Evolutionary conservation across 2,329 filamentous ascomycete species (phyloP).

Genomic region (Fusarium gaditjirri): DNA sequence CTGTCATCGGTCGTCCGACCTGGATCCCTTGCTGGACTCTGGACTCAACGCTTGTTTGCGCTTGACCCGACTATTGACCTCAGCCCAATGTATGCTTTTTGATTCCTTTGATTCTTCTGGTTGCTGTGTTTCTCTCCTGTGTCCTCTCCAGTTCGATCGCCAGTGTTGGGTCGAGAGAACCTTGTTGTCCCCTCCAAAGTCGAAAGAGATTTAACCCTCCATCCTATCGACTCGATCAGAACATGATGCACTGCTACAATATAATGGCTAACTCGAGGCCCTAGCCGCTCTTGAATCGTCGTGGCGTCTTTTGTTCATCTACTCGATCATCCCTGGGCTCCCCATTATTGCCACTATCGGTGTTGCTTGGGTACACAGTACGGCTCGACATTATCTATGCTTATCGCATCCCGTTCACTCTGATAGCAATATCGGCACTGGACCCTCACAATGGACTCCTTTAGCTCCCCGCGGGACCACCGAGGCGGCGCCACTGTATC

Average conservation of each 20-base stretch:
- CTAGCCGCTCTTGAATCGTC: neutral
- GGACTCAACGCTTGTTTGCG: neutral
- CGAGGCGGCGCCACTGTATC: slow-evolving; percentile 2
- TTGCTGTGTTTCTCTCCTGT: neutral
- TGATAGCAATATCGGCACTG: neutral
- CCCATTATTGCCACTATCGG: neutral
- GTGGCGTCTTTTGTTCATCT: neutral
- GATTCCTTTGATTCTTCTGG: neutral
- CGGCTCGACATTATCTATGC: neutral
- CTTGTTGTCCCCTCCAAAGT: neutral
- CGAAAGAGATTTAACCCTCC: neutral
- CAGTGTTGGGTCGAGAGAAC: neutral
- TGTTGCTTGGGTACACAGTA: slow-evolving; percentile 1
- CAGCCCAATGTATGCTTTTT: slow-evolving; percentile 22
- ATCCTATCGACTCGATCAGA: neutral
- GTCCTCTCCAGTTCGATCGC: neutral
- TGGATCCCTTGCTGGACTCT: slow-evolving; percentile 26
- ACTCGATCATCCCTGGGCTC: neutral
- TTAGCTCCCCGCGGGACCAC: slow-evolving; percentile 8
- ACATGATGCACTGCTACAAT: neutral
- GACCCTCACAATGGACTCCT: slow-evolving; percentile 18
- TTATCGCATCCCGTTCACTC: neutral
- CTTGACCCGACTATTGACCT: neutral
- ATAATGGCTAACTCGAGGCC: slow-evolving; percentile 4
- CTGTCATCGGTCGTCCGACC: slow-evolving; percentile 3